Conservation (phyloP, 2,329 filamentous ascomycete genomes). For the Coniosporium uncinatum region DNA sequence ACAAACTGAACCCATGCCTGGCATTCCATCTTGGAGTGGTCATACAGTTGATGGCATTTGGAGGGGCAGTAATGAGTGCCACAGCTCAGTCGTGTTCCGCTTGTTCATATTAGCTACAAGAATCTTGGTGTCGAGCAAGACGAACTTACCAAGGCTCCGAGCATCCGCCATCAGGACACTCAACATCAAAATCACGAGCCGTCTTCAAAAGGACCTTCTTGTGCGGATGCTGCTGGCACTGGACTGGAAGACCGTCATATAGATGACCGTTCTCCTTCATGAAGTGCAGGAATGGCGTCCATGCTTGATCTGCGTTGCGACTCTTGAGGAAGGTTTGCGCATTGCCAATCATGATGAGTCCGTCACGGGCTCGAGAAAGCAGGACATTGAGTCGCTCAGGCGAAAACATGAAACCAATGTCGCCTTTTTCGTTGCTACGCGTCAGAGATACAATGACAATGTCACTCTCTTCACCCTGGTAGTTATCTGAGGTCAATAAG, state of each 20-base stretch:
- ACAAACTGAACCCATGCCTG: no score
- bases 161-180: slow-evolving; percentile 69
- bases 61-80: slow-evolving; percentile 51
- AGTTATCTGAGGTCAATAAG: slow-evolving; percentile 62
- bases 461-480: slow-evolving; percentile 72
- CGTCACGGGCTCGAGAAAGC: slow-evolving; percentile 59
- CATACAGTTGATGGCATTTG: slow-evolving; percentile 54
- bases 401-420: slow-evolving; percentile 66
- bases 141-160: slow-evolving; percentile 50
- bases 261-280: slow-evolving; percentile 43
- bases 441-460: slow-evolving; percentile 66
- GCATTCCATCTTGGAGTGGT: slow-evolving; percentile 53
- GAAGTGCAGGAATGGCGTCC: slow-evolving; percentile 51
- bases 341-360: slow-evolving; percentile 66
- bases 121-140: neutral
- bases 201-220: slow-evolving; percentile 37
- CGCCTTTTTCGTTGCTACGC: slow-evolving; percentile 54
- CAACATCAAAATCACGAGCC: slow-evolving; percentile 51
- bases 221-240: slow-evolving; percentile 54
- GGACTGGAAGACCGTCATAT: slow-evolving; percentile 54
- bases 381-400: slow-evolving; percentile 66
- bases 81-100: slow-evolving; percentile 47
- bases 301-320: slow-evolving; percentile 50
- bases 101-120: slow-evolving; percentile 18
- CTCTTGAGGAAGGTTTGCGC: slow-evolving; percentile 58